Percentiles rank a stretch among this genome's conserved stretches.
phyloP scores from a whole-genome alignment of 768 basidiomycete genomes.

The Sarcodon sp. region DNA sequence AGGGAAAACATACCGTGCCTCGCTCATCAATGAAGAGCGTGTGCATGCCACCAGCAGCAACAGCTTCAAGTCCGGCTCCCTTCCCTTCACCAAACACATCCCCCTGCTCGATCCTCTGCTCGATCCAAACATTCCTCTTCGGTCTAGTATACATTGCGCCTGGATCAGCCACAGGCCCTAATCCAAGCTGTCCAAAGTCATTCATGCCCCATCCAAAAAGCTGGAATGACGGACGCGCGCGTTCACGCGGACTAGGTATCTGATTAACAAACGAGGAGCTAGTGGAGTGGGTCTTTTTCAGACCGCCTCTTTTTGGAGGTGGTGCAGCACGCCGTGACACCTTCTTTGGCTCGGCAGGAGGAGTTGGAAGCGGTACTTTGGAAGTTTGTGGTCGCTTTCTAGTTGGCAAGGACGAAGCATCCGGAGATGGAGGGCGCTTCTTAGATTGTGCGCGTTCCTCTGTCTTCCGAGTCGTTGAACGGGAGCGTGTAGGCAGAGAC shows the following conservation, averaged over 20 bases:
- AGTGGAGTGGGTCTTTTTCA: too few species aligned
- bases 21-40: conserved; percentile 80
- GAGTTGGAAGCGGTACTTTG: too few species aligned
- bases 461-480: too few species aligned
- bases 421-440: too few species aligned
- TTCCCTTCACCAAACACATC: conserved; percentile 41
- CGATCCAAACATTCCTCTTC: conserved; percentile 64
- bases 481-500: too few species aligned
- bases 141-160: conserved; percentile 69
- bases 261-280: conserved; percentile 27
- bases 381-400: too few species aligned
- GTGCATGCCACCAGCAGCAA: conserved; percentile 83
- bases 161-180: conserved; percentile 48
- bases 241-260: conserved; percentile 44
- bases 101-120: conserved; percentile 60
- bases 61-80: conserved; percentile 68
- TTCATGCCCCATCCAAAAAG: conserved; percentile 87
- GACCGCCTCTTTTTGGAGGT: too few species aligned
- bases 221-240: conserved; percentile 50
- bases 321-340: too few species aligned
- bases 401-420: too few species aligned
- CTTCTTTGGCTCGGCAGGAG: too few species aligned
- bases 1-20: conserved; percentile 57
- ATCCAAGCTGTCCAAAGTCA: conserved; percentile 92
- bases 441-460: too few species aligned